A percentile compares a stretch with the other conserved stretches of the same genome.
These are phyloP conservation scores for Immersiporthe knoxdaviesiana DNA, from an alignment of 2,329 filamentous ascomycete genomes.

Conservation along the genomic window DNA sequence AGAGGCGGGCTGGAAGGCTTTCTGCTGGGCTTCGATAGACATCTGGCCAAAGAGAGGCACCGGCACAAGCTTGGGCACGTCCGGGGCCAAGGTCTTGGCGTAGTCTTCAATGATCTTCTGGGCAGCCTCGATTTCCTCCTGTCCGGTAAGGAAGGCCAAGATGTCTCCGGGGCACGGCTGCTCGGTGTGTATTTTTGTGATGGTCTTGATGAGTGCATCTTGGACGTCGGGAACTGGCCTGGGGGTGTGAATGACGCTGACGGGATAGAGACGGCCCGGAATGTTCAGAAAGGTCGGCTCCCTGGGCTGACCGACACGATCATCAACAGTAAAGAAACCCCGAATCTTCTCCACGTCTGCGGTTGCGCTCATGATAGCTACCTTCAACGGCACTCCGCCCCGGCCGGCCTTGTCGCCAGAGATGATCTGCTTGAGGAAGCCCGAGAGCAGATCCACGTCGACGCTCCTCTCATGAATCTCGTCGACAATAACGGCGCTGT, in stretches of 20 bases:
- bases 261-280: constrained; percentile 84
- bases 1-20: constrained; percentile 77
- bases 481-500: constrained; percentile 90
- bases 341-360: constrained; percentile 81
- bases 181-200: constrained; percentile 84
- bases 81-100: constrained; percentile 69
- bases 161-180: constrained; percentile 94
- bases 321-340: constrained; percentile 65
- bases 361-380: constrained; percentile 96
- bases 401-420: constrained; percentile 64
- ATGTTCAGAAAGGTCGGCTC: constrained; percentile 59
- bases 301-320: constrained; percentile 22
- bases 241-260: constrained; percentile 75
- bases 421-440: constrained; percentile 82
- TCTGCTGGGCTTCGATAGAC: constrained; percentile 82
- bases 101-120: constrained; percentile 83
- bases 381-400: constrained; percentile 76
- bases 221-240: constrained; percentile 79
- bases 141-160: constrained; percentile 87
- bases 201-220: constrained; percentile 76
- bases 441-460: constrained; percentile 88
- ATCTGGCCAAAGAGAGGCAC: constrained; percentile 89
- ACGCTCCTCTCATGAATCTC: constrained; percentile 96
- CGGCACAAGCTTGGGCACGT: constrained; percentile 72
- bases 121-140: constrained; percentile 86